A percentile compares a stretch with the other conserved stretches of the same genome.
Conservation (phyloP, 164 flowering plant genomes). For the Magnolia changhungtana region DNA sequence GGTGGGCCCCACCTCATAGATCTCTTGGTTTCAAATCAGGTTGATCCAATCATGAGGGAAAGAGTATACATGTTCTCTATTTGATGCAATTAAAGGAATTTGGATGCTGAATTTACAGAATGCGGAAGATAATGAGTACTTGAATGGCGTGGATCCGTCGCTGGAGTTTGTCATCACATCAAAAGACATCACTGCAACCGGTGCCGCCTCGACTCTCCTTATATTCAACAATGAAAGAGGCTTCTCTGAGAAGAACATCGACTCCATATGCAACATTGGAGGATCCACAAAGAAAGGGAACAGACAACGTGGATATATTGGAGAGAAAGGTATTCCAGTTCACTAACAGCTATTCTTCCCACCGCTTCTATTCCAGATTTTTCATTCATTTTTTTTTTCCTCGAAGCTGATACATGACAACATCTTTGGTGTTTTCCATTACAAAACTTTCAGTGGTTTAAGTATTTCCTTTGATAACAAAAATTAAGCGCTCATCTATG, state of each 20-base stretch:
- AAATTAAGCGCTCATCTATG: no score
- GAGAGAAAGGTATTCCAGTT: constrained; percentile 56
- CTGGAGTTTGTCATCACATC: constrained; percentile 61
- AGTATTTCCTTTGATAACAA: no score
- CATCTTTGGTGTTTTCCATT: no score
- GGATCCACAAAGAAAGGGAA: constrained; percentile 63
- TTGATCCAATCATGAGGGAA: not conserved
- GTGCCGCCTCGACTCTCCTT: constrained; percentile 57
- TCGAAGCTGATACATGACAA: no score
- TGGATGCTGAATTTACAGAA: constrained; percentile 35
- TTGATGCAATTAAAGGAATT: not conserved
- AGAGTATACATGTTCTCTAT: not conserved
- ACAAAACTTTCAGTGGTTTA: no score
- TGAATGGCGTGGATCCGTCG: constrained; percentile 49
- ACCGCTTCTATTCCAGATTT: no score
- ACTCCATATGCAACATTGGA: constrained; percentile 66
- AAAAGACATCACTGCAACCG: constrained; percentile 54
- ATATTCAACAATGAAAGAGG: constrained; percentile 67
- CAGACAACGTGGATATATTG: constrained; percentile 55
- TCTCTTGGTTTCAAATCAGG: not conserved
- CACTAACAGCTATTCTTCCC: not conserved
- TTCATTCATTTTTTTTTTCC: no score
- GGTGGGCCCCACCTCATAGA: no score
- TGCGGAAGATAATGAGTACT: constrained; percentile 70
- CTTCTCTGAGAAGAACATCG: constrained; percentile 50